Base-by-base conservation (phyloP, 495 filamentous ascomycete species). In the Trichocladium antarcticum region DNA sequence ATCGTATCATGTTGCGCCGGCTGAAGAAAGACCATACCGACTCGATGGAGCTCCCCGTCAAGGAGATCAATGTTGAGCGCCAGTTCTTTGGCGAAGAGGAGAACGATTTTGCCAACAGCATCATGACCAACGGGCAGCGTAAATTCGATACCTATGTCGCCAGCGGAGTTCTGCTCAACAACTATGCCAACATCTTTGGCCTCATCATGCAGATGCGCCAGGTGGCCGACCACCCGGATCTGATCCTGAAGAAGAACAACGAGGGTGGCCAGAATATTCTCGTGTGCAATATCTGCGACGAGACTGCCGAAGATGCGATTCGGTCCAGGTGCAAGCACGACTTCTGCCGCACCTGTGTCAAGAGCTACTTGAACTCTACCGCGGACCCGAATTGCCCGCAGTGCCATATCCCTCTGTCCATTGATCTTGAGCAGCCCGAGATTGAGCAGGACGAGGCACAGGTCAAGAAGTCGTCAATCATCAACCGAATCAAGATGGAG, bases 201-300 rank as follows among this genome's bases (percentile, higher is more conserved):
- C 74, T 95, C 35, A 94, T 95, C 59, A 94, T 94, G 84, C 85
- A 93, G 64, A 96, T 96, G 89, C 85, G 90, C 24, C 92, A 96
- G 70, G 84, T 89, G 7, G 87, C 90, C 0, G 88, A 98, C 57
- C 92, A 98, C 63, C 92, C 92, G 1, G 92, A 97, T 66, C 70
- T 97, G 6, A 87, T 97, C 35, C 66, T 96, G 52, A 90, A 88
- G 68, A 95, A 89, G 66, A 76, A 87, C 52, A 77, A 74, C 11
- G 78, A 87, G 54, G 84, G 83, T 38, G 89, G 89, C 1, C 87
- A 95, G 63, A 95, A 95, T 55, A 74, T 94, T 21, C 70, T 94
- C 27, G 86, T 95, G 7, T 97, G 92, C 68, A 81, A 78, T 61
- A 85, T 98, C 57, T 98, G 92, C 60, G 90, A 97, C 65, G 89